Base-by-base conservation (phyloP, 805 yeast species). In the Hanseniaspora occidentalis region DNA sequence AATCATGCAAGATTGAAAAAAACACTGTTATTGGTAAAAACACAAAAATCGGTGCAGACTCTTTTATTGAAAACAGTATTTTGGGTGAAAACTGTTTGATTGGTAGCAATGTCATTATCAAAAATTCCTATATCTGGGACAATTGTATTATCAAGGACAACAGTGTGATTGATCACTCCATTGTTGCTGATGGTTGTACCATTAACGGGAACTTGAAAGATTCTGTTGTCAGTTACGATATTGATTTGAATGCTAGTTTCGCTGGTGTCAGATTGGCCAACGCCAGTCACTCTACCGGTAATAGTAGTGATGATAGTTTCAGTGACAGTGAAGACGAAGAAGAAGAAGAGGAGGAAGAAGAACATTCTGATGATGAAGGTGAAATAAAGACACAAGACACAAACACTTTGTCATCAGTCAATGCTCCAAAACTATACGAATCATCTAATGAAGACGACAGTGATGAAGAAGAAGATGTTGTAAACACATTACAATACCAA, bases 111-210 rank as follows among this genome's bases (percentile, higher is more conserved):
- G 92, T 81, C 19, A 58, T 48, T 2, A 75, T 92, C 36, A 70
- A 65, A 36, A 78, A 84, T 52, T 77, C 95, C 16, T 88, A 83
- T 54, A 72, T 92, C 36, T 89, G 96, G 95, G 94, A 85, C 50
- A 74, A 83, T 47, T 79, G 84, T 0, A 61, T 64, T 2, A 76
- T 92, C 46, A 84, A 72, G 40, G 89, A 85, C 55, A 69, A 75
- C 37, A 67, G 73, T 19, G 59, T 54, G 1, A 60, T 89, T 11
- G 66, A 66, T 37, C 73, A 76, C 49, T 68, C 92, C 1, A 77
- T 89, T 24, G 68, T 92, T 29, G 96, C 95, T 3, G 67, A 73
- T 20, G 59, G 69, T 47, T 79, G 81, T 1, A 56, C 58, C 2
- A 62, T 92, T 41, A 77, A 77, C 13, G 44, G 62, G 3, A 66